Percentiles rank a stretch among this genome's conserved stretches.
These are phyloP conservation scores for Annulohypoxylon nitens DNA, from an alignment of 495 filamentous ascomycete genomes.

Conservation along the genomic window DNA sequence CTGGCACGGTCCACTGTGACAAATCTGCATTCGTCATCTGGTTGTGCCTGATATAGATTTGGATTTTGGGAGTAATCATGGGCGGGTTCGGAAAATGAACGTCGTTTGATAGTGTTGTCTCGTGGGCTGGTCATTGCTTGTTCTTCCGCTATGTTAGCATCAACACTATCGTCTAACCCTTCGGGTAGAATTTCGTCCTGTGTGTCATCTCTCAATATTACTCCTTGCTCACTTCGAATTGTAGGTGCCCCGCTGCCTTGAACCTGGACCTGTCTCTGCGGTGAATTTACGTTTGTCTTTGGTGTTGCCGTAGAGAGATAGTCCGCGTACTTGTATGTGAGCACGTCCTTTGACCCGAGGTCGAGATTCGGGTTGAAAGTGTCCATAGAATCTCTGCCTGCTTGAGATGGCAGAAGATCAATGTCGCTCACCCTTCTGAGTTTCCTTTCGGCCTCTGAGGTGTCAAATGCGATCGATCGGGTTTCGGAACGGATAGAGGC, in stretches of 20 bases:
- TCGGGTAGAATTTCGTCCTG: constrained; percentile 32
- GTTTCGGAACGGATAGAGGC: constrained; percentile 34
- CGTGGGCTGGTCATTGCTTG: not conserved
- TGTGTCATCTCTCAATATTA: constrained; percentile 49
- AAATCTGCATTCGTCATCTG: constrained; percentile 1
- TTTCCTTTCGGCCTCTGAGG: constrained; percentile 18
- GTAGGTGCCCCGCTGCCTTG: constrained; percentile 43
- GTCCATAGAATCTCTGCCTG: constrained; percentile 49
- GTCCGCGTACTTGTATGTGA: constrained; percentile 43
- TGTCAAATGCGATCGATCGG: constrained; percentile 30
- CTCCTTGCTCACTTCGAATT: constrained; percentile 50
- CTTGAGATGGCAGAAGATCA: constrained; percentile 50
- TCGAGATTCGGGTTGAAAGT: constrained; percentile 51
- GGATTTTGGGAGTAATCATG: not conserved
- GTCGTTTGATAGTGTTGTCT: not conserved
- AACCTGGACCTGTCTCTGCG: constrained; percentile 48
- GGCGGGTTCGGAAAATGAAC: constrained; percentile 40
- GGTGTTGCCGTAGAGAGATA: constrained; percentile 43
- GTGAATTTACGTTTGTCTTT: constrained; percentile 47
- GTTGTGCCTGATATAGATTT: constrained; percentile 4
- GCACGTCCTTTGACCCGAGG: constrained; percentile 42
- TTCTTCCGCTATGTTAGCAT: not conserved
- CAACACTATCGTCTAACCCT: not conserved
- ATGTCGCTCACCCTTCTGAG: constrained; percentile 44
- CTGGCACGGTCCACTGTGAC: constrained; percentile 22